Base-by-base conservation (phyloP, 1,284 basidiomycete species). In the Ustilago trichophora region DNA sequence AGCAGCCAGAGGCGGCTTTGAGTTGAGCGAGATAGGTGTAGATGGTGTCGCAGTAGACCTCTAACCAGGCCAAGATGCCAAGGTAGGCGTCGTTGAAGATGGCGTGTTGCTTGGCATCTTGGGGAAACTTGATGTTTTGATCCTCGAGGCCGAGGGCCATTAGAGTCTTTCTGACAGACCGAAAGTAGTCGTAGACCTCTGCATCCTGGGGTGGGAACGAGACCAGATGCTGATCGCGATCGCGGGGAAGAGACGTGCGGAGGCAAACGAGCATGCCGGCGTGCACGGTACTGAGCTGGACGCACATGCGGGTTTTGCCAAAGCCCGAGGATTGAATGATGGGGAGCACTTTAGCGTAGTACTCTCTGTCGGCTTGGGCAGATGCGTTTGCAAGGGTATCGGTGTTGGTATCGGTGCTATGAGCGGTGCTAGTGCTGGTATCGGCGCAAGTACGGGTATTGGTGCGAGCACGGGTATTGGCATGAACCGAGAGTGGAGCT, bases 11-110 rank as follows among this genome's bases (percentile, higher is more conserved):
- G 19, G 29, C 31, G 1, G n/a, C 12, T 33, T 24, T n/a, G 31
- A 44, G 21, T 21, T 18, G 15, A 10, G n/a, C 22, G 29, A 44
- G 22, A 24, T 44, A 44, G 21, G 33, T 16, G 13, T 18, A 19
- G 15, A 33, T 33, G 15, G 31, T 44, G 4, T 44, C 13, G 42
- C 42, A 44, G 42, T 44, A 44, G 29, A 33, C 12, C 19, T 21
- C 12, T 4, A 44, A 32, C 42, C 42, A 44, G 9, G 42, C 19
- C 21, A 44, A 7, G 31, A 44, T 25, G 27, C 12, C 21, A 24
- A 44, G 31, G n/a, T 44, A 32, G 7, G 42, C 42, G 13, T 24
- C 10, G 24, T 38, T 38, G 15, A 24, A 38, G 13, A 7, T 19
- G 6, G 16, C 16, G 22, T 26, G 24, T 15, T n/a, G 11, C 0